Conservation (phyloP, 1,139 yeast genomes). For the Scheffersomyces segobiensis region DNA sequence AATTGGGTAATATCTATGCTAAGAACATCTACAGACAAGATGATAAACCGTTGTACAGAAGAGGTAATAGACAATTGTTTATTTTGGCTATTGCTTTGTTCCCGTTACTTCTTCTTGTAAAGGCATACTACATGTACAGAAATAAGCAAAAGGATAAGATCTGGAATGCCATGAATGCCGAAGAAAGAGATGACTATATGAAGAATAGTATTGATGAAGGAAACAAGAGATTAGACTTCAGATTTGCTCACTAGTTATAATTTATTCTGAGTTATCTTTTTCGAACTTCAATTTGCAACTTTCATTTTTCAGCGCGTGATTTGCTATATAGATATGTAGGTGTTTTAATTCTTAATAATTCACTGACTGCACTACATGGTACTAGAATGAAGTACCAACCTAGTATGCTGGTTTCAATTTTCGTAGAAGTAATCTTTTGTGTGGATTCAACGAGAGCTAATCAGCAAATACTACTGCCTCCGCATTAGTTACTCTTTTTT, state of each 20-base stretch:
- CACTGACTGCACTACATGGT: neutral
- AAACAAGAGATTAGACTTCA: conserved; percentile 56
- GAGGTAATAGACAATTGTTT: conserved; percentile 14
- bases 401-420: neutral
- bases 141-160: conserved; percentile 43
- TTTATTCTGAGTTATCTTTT: no score
- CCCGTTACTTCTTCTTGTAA: conserved; percentile 9
- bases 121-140: conserved; percentile 45
- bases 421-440: neutral
- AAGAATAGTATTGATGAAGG: conserved; percentile 41
- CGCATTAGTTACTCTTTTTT: no score
- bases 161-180: conserved; percentile 50
- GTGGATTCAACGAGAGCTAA: neutral
- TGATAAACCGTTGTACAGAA: conserved; percentile 16
- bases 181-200: conserved; percentile 50
- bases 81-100: conserved; percentile 12
- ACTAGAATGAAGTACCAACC: neutral
- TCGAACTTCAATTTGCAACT: neutral
- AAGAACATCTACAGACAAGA: conserved; percentile 14
- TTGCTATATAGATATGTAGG: neutral
- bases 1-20: conserved; percentile 13
- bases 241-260: conserved; percentile 18
- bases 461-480: neutral
- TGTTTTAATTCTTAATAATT: neutral
- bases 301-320: neutral